Percentiles rank a stretch among this genome's conserved stretches.
Evolutionary conservation across 306 rosid genomes (phyloP).

Genomic region (Castanea mollissima): DNA sequence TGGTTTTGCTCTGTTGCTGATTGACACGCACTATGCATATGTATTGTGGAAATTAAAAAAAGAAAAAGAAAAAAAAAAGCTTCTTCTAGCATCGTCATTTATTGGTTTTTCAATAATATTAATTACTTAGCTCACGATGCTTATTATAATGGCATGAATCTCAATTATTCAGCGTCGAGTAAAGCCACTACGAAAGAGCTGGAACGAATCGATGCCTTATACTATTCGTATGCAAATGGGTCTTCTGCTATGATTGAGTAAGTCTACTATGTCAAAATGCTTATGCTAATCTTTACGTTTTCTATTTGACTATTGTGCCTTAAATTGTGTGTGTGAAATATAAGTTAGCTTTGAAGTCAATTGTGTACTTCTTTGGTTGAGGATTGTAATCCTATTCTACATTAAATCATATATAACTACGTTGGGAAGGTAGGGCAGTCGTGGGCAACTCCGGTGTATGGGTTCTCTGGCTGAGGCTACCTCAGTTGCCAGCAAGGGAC

Average conservation of each 20-base stretch:
- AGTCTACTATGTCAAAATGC: constrained; percentile 29
- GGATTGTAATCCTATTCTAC: background rate
- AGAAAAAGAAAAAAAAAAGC: background rate
- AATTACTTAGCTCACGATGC: constrained; percentile 1
- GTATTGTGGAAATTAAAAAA: background rate
- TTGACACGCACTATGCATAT: background rate
- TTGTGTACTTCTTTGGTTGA: background rate
- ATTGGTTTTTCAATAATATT: background rate
- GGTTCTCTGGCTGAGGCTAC: too few relatives aligned
- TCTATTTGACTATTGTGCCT: background rate
- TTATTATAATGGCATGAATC: constrained; percentile 10
- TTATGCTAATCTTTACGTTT: background rate
- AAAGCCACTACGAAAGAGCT: constrained; percentile 81
- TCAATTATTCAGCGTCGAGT: constrained; percentile 65
- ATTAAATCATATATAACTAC: background rate
- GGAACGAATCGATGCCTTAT: constrained; percentile 77
- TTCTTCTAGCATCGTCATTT: background rate
- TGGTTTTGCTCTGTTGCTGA: background rate
- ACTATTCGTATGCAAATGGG: constrained; percentile 67
- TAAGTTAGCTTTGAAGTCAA: background rate
- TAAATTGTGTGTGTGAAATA: background rate
- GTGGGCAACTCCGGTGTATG: too few relatives aligned
- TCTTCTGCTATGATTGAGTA: constrained; percentile 90
- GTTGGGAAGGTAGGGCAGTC: too few relatives aligned
- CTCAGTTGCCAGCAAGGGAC: too few relatives aligned